phyloP scores from a whole-genome alignment of 2,329 filamentous ascomycete species.

The Colletotrichum lentis region DNA sequence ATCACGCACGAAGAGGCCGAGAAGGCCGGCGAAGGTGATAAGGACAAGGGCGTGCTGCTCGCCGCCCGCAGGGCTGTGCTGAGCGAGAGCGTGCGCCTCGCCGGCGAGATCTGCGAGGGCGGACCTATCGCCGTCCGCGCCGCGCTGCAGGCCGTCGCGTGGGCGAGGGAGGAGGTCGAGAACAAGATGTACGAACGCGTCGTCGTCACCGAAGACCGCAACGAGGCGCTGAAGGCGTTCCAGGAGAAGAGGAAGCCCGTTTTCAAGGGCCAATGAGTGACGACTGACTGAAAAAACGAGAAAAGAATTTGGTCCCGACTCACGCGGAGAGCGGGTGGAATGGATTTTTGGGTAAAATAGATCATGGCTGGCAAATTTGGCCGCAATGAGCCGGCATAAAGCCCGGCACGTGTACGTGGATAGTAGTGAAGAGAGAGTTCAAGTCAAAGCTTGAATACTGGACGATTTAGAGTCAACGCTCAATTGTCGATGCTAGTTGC shows the following conservation, averaged over 20 bases:
- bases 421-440: not conserved
- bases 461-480: too few species aligned
- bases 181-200: conserved; percentile 87
- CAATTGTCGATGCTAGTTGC: too few species aligned
- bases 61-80: conserved; percentile 73
- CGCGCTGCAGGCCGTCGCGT: conserved; percentile 78
- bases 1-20: conserved; percentile 58
- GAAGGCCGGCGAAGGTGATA: conserved; percentile 47
- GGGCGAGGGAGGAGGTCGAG: conserved; percentile 79
- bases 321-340: not conserved
- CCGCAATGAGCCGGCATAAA: not conserved
- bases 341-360: not conserved
- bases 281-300: too few species aligned
- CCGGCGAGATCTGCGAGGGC: conserved; percentile 86
- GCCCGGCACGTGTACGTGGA: not conserved
- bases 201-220: conserved; percentile 81
- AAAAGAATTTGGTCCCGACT: too few species aligned
- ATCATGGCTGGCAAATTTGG: not conserved
- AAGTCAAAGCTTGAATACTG: too few species aligned
- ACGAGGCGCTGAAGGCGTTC: conserved; percentile 90
- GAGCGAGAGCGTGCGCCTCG: conserved; percentile 78
- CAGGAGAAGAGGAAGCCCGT: conserved; percentile 67
- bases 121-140: conserved; percentile 84
- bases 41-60: conserved; percentile 56
- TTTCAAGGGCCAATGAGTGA: conserved; percentile 60